A percentile compares a stretch with the other conserved stretches of the same genome.
Conservation (phyloP, 2,329 filamentous ascomycete genomes). For the Neonectria punicea region DNA sequence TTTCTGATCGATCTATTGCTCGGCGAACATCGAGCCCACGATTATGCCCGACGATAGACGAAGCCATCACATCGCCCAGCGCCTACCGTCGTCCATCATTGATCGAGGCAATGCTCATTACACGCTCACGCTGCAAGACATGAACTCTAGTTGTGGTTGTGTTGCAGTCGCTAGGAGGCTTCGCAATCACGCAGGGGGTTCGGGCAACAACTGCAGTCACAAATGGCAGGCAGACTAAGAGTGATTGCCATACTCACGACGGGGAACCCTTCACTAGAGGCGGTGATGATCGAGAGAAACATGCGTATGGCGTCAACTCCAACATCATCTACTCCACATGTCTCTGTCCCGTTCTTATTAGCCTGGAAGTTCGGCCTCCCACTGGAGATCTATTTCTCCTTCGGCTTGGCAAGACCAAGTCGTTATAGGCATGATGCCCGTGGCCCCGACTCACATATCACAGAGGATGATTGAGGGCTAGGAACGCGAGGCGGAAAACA, state of each 20-base stretch:
- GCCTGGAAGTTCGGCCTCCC: neutral
- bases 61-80: constrained; percentile 20
- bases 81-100: constrained; percentile 5
- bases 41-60: neutral
- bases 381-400: constrained; percentile 10
- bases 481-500: constrained; percentile 22
- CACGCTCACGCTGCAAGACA: constrained; percentile 11
- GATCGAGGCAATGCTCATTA: neutral
- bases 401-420: constrained; percentile 7
- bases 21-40: neutral
- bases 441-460: constrained; percentile 12
- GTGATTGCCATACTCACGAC: neutral
- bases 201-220: constrained; percentile 4
- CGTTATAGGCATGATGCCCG: constrained; percentile 8
- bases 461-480: constrained; percentile 12
- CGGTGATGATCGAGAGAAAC: constrained; percentile 3
- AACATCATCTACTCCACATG: constrained; percentile 1
- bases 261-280: constrained; percentile 9
- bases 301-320: constrained; percentile 1
- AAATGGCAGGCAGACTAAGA: neutral
- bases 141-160: constrained; percentile 3
- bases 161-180: constrained; percentile 20
- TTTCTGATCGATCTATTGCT: neutral
- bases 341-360: neutral
- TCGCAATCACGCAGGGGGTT: constrained; percentile 1